Base-by-base conservation (phyloP, 306 rosid species). In the Cucumis melo region DNA sequence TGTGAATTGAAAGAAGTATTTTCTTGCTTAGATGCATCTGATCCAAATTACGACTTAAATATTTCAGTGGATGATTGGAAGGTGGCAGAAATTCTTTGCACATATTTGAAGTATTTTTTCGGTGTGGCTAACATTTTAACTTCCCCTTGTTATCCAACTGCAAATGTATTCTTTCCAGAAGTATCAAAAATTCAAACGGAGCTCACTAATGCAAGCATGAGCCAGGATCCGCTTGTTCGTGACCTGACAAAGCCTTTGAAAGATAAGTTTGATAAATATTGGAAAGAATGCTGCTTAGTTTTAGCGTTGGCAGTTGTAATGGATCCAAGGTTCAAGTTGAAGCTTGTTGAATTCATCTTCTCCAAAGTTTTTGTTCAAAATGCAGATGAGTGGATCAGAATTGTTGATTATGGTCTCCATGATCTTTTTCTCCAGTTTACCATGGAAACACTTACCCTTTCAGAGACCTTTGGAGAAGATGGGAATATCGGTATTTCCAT, bases 281-380 rank as follows among this genome's bases (percentile, higher is more conserved):
- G 98, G 98, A 89, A 85, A 80, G 90, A 87, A 42, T 87, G 88
- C 79, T 91, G 96, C 79, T 85, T 88, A 71, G 81, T 89, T 83
- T 82, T 94, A 75, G 96, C 97, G 36, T 80, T 84, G 81, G 93
- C 98, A 44, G 92, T 87, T 9, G 89, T 87, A 36, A 80, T 94
- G 96, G 98, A 94, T 76, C 98, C 98, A 1, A 86, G 95, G 81
- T 89, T 86, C 84, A 94, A 94, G 89, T 84, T 87, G 91, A 87
- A 89, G 76, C 81, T 86, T 61, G 97, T 94, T 57, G 91, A 91
- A 79, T 71, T 82, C 64, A 90, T 87, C 21, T 94, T 94, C 73
- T 39, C 83, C 64, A 81, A 88, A 80, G 82, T 89, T 17, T 90
- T 87, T 55, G 91, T 91, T 50, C 89, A 83, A 82, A 80, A 89